Evolutionary conservation across 169 alveolate genomes (phyloP).

Genomic region (Plasmodium adleri): DNA sequence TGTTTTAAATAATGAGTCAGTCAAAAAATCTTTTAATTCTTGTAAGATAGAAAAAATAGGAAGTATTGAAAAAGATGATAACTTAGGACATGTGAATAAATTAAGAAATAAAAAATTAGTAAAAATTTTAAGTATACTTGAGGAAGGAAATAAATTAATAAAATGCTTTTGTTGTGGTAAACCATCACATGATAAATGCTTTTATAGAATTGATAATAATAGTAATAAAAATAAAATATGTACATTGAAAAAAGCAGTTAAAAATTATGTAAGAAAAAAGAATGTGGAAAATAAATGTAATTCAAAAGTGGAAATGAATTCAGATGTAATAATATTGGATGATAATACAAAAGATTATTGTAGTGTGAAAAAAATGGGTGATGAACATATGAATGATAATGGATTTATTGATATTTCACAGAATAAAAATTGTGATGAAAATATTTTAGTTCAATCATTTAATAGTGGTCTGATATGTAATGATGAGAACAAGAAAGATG

Average conservation of each 20-base stretch:
- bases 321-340: neutral
- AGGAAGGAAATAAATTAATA: conserved; percentile 24
- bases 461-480: neutral
- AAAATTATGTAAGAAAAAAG: neutral
- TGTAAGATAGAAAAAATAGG: too few relatives aligned
- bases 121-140: conserved; percentile 29
- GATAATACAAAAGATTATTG: neutral
- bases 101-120: neutral
- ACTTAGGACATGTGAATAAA: neutral
- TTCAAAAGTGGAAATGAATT: neutral
- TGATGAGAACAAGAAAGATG: neutral
- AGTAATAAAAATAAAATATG: conserved; percentile 4
- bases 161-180: conserved; percentile 71
- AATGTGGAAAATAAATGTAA: neutral
- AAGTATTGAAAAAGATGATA: neutral
- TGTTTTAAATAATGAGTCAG: too few relatives aligned
- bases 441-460: neutral
- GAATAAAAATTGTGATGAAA: neutral
- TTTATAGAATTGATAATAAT: conserved; percentile 34
- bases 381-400: neutral
- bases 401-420: neutral
- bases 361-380: neutral
- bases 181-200: conserved; percentile 46
- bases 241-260: conserved; percentile 6
- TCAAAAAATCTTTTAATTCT: too few relatives aligned